Base-by-base conservation (phyloP, 2,329 filamentous ascomycete genomes). In the Colletotrichum paranaense region DNA sequence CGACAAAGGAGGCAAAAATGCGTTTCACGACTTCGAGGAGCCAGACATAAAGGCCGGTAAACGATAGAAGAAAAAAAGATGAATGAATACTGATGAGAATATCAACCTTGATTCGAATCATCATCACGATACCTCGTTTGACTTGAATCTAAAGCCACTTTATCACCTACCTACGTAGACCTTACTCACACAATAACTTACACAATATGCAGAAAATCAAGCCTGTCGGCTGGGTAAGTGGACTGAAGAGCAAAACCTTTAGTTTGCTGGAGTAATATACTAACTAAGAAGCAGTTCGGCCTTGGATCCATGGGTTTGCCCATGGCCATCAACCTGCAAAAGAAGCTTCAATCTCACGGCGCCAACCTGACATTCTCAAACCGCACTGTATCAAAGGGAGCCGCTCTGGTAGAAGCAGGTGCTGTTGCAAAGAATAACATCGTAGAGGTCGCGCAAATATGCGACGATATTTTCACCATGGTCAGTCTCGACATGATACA, bases 281-380 rank as follows among this genome's bases (percentile, higher is more conserved):
- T 26, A 56, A 35, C 14, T 24, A 12, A 22, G 4, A 22, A 12
- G 24, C 22, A 68, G 66, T 68, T 63, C 32, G 87, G 87, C 7
- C 82, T 88, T 1, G 87, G 87, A 2, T 88, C 86, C 1, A 88
- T 88, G 87, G 87, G 87, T 3, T 78, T 83, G 0, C 80, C 79
- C 4, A 89, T 89, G 87, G 84, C 87, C 1, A 79, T 78, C 14
- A 88, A 89, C 72, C 80, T 89, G 0, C 57, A 68, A 24, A 63
- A 63, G 49, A 68, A 68, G 24, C 58, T 68, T 24, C 87, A 88
- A 53, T 83, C 79, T 30, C 78, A 88, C 65, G 62, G 76, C 0
- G 74, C 81, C 0, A 71, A 76, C 5, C 76, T 89, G 2, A 76
- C 72, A 2, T 88, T 85, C 74, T 84, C 80, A 66, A 88, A 88